phyloP scores from a whole-genome alignment of 2,329 filamentous ascomycete species.

The Colletotrichum incanum region DNA sequence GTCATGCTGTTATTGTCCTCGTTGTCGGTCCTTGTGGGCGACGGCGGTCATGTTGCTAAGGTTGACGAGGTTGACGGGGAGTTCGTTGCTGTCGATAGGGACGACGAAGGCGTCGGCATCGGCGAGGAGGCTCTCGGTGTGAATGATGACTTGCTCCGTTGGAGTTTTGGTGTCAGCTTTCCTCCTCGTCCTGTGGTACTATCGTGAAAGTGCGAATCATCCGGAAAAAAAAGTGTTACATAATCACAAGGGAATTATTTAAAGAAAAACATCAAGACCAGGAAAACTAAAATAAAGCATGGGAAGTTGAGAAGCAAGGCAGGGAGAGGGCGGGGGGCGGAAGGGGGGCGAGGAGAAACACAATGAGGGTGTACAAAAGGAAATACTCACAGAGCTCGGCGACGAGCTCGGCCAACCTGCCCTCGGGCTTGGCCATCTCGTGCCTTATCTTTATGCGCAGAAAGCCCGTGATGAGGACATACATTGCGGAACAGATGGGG shows the following conservation, averaged over 20 bases:
- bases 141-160: background rate
- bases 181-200: background rate
- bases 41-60: background rate
- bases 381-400: background rate
- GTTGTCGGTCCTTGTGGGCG: too few species aligned
- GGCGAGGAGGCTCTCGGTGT: background rate
- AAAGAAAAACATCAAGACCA: background rate
- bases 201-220: background rate
- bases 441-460: background rate
- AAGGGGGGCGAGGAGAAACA: background rate
- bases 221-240: too few species aligned
- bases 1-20: too few species aligned
- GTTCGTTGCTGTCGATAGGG: background rate
- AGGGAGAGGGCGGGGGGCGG: too few species aligned
- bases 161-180: background rate
- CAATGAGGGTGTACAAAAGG: background rate
- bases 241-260: too few species aligned
- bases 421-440: background rate
- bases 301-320: too few species aligned
- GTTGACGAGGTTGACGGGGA: background rate
- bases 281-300: background rate
- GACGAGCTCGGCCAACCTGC: background rate
- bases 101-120: background rate
- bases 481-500: background rate
- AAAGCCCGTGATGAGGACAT: background rate